A percentile compares a stretch with the other conserved stretches of the same genome.
These are phyloP conservation scores for Meyerozyma athensensis DNA, from an alignment of 1,139 yeast species.

Conservation along the genomic window DNA sequence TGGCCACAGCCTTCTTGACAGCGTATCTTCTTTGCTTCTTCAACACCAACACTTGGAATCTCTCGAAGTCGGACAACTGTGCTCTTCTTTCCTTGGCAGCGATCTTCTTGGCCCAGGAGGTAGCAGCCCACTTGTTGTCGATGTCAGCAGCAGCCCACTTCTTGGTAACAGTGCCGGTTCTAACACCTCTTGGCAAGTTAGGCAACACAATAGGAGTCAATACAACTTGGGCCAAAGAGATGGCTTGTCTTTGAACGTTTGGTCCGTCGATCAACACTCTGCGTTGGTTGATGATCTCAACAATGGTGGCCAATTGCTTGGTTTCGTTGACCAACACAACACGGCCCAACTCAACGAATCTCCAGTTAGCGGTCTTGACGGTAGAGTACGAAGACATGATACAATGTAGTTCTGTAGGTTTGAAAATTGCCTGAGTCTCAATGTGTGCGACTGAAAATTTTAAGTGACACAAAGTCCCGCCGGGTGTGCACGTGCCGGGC, in stretches of 20 bases:
- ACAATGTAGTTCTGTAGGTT: conserved; percentile 4
- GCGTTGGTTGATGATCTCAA: conserved; percentile 98
- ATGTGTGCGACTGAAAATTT: conserved; percentile 4
- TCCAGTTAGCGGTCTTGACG: conserved; percentile 97
- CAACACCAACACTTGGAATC: conserved; percentile 97
- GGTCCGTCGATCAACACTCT: conserved; percentile 99
- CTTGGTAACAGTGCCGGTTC: conserved; percentile 80
- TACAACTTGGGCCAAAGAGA: conserved; percentile 80
- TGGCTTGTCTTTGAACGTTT: conserved; percentile 88
- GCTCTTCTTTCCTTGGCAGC: conserved; percentile 93
- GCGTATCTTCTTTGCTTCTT: conserved; percentile 96
- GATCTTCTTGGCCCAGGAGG: conserved; percentile 97
- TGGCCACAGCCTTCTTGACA: conserved; percentile 66
- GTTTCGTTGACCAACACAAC: conserved; percentile 79
- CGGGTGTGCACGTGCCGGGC: background rate
- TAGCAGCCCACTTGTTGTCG: conserved; percentile 84
- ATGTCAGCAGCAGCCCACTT: conserved; percentile 92
- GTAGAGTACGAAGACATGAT: conserved; percentile 48
- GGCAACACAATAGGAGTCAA: conserved; percentile 89
- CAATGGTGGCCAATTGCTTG: conserved; percentile 85
- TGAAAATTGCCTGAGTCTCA: conserved; percentile 2
- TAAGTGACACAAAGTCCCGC: conserved; percentile 2
- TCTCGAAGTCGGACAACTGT: conserved; percentile 92
- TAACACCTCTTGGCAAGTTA: conserved; percentile 90
- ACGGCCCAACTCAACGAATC: conserved; percentile 99